Evolutionary conservation across 2,329 filamentous ascomycete species (phyloP).

Genomic region (Tolypocladium tundrense): DNA sequence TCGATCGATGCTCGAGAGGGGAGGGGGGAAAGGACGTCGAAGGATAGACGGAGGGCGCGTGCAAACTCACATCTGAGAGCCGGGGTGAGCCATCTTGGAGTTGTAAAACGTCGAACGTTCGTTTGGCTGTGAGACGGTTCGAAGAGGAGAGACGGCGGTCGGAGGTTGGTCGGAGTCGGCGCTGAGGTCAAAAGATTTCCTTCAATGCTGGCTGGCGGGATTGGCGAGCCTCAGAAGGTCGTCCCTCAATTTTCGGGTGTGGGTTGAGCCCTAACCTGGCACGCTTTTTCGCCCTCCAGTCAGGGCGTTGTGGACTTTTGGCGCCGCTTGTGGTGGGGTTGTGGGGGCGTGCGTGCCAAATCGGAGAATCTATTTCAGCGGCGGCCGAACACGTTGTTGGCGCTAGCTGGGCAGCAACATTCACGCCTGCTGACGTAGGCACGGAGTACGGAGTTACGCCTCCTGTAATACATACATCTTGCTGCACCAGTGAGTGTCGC

Average conservation of each 20-base stretch:
- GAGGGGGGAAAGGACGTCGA: not conserved
- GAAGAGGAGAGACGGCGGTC: not conserved
- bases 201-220: constrained; percentile 4
- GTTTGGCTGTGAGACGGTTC: constrained; percentile 18
- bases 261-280: constrained; percentile 19
- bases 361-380: constrained; percentile 12
- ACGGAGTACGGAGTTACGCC: too few relatives aligned
- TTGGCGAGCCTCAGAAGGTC: constrained; percentile 4
- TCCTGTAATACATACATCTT: too few relatives aligned
- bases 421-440: not conserved
- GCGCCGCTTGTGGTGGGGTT: not conserved
- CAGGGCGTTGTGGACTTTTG: not conserved
- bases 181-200: constrained; percentile 3
- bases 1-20: not conserved
- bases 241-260: constrained; percentile 12
- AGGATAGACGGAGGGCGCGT: not conserved
- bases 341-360: not conserved
- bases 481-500: not conserved
- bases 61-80: constrained; percentile 50
- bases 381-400: constrained; percentile 1
- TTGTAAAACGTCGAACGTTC: constrained; percentile 9
- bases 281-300: not conserved
- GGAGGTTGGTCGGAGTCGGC: constrained; percentile 1
- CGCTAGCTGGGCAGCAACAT: not conserved
- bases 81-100: constrained; percentile 50